A percentile compares a stretch with the other conserved stretches of the same genome.
Evolutionary conservation across 2,329 filamentous ascomycete genomes (phyloP).

Genomic region (Clarireedia paspali): DNA sequence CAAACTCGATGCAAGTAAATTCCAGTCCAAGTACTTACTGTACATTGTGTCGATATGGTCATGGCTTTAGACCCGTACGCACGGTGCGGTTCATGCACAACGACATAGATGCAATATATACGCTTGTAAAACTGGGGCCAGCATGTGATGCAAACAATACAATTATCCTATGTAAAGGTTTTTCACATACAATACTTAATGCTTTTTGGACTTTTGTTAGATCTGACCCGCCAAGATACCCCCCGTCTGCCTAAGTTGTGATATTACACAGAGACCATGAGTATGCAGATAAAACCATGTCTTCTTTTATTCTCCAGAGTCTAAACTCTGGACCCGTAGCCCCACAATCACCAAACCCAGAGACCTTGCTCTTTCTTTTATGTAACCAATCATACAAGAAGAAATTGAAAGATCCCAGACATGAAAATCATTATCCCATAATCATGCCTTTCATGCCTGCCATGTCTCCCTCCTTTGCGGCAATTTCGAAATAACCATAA

Average conservation of each 20-base stretch:
- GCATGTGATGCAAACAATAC: background rate
- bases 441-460: slow-evolving; percentile 70
- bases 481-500: slow-evolving; percentile 99
- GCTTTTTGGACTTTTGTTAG: background rate
- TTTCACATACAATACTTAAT: background rate
- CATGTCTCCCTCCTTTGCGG: slow-evolving; percentile 96
- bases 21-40: too few species aligned
- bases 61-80: too few species aligned
- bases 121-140: too few species aligned
- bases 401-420: slow-evolving; percentile 16
- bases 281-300: slow-evolving; percentile 6
- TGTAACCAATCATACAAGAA: slow-evolving; percentile 16
- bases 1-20: too few species aligned
- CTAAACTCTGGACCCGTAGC: slow-evolving; percentile 1
- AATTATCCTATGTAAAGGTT: background rate
- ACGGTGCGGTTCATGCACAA: too few species aligned
- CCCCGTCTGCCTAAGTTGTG: background rate
- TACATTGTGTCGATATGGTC: too few species aligned
- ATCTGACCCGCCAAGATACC: background rate
- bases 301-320: background rate
- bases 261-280: slow-evolving; percentile 3
- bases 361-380: slow-evolving; percentile 6
- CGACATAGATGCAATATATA: too few species aligned
- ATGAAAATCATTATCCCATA: slow-evolving; percentile 47
- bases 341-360: background rate